phyloP scores from a whole-genome alignment of 164 flowering plant species.

The Amborella trichopoda region DNA sequence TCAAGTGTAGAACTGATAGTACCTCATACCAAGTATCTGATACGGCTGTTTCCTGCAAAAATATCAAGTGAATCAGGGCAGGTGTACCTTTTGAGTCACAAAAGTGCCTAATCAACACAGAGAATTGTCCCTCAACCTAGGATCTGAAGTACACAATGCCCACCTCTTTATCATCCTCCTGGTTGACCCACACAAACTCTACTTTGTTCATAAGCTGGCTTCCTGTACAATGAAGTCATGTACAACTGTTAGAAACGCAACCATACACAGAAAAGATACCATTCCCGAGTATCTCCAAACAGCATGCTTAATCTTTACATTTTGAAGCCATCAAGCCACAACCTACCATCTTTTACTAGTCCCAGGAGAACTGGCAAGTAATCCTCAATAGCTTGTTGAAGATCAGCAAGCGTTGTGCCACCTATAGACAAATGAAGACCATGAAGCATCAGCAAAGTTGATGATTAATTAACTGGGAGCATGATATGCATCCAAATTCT shows the following conservation, averaged over 20 bases:
- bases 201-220: constrained; percentile 66
- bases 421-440: constrained; percentile 24
- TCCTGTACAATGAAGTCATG: constrained; percentile 30
- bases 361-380: constrained; percentile 78
- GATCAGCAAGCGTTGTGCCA: constrained; percentile 69
- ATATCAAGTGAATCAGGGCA: constrained; percentile 3
- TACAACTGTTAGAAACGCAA: constrained; percentile 6
- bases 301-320: no score
- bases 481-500: no score
- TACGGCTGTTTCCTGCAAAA: constrained; percentile 71
- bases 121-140: not conserved
- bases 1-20: constrained; percentile 80
- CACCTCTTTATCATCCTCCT: constrained; percentile 90
- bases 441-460: no score
- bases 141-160: not conserved
- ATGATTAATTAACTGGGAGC: no score
- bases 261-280: no score
- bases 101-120: no score
- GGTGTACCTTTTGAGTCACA: constrained; percentile 3
- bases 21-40: constrained; percentile 94
- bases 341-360: constrained; percentile 70
- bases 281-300: no score
- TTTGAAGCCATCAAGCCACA: not conserved
- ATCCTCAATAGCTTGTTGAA: constrained; percentile 72
- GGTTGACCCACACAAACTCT: constrained; percentile 85